Conservation (phyloP, 2,329 filamentous ascomycete species). For the Rosellinia necatrix region DNA sequence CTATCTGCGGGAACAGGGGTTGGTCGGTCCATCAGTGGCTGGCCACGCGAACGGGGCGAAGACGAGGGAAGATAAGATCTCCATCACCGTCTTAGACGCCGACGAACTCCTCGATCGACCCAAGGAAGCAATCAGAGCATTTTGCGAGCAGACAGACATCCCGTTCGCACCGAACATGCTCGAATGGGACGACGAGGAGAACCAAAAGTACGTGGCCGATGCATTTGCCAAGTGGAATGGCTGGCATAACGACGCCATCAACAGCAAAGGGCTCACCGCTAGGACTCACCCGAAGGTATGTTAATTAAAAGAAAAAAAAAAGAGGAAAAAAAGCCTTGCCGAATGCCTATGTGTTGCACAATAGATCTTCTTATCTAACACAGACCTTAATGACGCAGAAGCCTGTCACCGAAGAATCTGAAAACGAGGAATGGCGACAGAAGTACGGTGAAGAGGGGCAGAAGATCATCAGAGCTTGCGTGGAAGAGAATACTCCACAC, state of each 20-base stretch:
- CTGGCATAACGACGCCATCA: constrained; percentile 93
- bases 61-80: constrained; percentile 47
- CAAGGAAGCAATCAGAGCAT: constrained; percentile 72
- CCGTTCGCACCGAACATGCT: constrained; percentile 80
- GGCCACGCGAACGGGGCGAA: constrained; percentile 39
- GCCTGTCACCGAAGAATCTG: constrained; percentile 65
- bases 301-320: constrained; percentile 28
- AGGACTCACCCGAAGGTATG: constrained; percentile 65
- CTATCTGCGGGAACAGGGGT: constrained; percentile 70
- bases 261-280: constrained; percentile 76
- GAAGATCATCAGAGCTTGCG: constrained; percentile 70
- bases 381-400: constrained; percentile 51
- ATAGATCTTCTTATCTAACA: too few relatives aligned
- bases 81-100: constrained; percentile 87
- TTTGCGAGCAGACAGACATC: constrained; percentile 81
- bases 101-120: constrained; percentile 92
- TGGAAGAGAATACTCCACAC: constrained; percentile 71
- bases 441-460: constrained; percentile 76
- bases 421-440: constrained; percentile 72
- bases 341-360: too few relatives aligned
- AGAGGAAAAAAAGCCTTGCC: constrained; percentile 63
- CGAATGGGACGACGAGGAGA: constrained; percentile 77
- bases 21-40: constrained; percentile 72
- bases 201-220: constrained; percentile 68
- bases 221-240: constrained; percentile 97